A percentile compares a stretch with the other conserved stretches of the same genome.
phyloP scores from a whole-genome alignment of 2,329 filamentous ascomycete species.

The Phaeophleospora eucalypticola region DNA sequence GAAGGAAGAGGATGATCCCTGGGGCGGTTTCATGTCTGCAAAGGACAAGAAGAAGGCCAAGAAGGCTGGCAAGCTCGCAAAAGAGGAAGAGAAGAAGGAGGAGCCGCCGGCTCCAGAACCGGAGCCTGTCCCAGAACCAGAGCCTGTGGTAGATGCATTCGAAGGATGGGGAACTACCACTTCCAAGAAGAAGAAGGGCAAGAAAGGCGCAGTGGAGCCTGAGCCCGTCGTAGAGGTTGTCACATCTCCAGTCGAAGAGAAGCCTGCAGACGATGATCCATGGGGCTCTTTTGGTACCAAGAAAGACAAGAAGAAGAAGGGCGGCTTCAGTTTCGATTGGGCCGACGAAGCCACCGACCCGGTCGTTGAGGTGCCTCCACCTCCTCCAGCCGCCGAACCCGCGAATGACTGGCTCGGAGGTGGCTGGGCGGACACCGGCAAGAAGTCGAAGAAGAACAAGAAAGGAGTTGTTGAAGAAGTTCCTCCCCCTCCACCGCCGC shows the following conservation, averaged over 20 bases:
- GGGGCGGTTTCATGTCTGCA: conserved; percentile 31
- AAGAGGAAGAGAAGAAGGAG: conserved; percentile 29
- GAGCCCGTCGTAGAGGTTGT: conserved; percentile 26
- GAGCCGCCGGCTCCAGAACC: conserved; percentile 19
- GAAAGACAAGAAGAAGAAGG: conserved; percentile 41
- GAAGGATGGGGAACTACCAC: conserved; percentile 27
- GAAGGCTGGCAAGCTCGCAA: conserved; percentile 45
- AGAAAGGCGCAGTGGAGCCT: conserved; percentile 26
- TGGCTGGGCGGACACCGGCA: conserved; percentile 28
- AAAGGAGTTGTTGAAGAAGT: conserved; percentile 26
- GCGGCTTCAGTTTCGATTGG: conserved; percentile 31
- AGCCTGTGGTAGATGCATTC: conserved; percentile 17
- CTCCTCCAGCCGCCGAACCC: conserved; percentile 34
- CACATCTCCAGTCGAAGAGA: conserved; percentile 17
- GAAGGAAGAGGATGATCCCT: conserved; percentile 37
- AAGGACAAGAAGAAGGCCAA: conserved; percentile 47
- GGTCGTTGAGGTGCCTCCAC: conserved; percentile 22
- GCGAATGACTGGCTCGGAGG: conserved; percentile 28
- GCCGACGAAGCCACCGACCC: conserved; percentile 24
- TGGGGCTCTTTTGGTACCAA: conserved; percentile 24
- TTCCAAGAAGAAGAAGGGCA: conserved; percentile 29
- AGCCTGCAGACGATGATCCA: conserved; percentile 26
- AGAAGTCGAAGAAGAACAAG: conserved; percentile 29
- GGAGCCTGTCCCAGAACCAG: conserved; percentile 17
- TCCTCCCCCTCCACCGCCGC: conserved; percentile 18